Evolutionary conservation across 345 rosid species (phyloP), one percentile per base, ranked within the genome.

Genomic region (Sisymbrium altissimum): DNA sequence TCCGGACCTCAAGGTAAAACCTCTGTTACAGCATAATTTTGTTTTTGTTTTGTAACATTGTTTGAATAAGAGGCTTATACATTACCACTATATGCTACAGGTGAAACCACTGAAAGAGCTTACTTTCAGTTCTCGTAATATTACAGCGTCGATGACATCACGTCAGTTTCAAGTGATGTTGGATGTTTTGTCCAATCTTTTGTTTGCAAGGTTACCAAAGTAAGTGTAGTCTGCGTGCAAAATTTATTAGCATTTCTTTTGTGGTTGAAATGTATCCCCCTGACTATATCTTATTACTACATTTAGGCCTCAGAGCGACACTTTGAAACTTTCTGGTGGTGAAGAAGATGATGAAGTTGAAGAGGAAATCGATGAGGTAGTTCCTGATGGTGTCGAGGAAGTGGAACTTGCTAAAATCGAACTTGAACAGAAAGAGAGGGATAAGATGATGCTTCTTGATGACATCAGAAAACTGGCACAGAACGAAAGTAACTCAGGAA

Each of bases 331-430:
- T 78, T 88, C 90, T 54, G 82, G 87, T 53, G 98, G 35, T 50
- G 55, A 92, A 83, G 99, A 88, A 75, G 99, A 89, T 56, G 97
- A 87, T 62, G 97, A 92, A 78, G 83, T 83, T 68, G 97, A 87
- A 73, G 97, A 95, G 81, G 97, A 90, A 81, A 93, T 97, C n/a
- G 92, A 89, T 78, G 97, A 86, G 71, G 87, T 95, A 65, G 99
- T 95, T 77, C 97, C 97, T 64, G 91, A 88, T 87, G 97, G 97
- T 27, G 88, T 88, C 56, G 90, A 90, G 83, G 99, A 95, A 81
- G 97, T 95, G 55, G 99, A 90, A 78, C 85, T 90, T 73, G 99
- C 99, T 59, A 87, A 84, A 83, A 57, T 92, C 15, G 80, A 84
- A 79, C 91, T 95, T 70, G 97, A 92, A 75, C 81, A 81, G 54